Base-by-base conservation (phyloP, 1,139 yeast species). In the Pichia sp. region DNA sequence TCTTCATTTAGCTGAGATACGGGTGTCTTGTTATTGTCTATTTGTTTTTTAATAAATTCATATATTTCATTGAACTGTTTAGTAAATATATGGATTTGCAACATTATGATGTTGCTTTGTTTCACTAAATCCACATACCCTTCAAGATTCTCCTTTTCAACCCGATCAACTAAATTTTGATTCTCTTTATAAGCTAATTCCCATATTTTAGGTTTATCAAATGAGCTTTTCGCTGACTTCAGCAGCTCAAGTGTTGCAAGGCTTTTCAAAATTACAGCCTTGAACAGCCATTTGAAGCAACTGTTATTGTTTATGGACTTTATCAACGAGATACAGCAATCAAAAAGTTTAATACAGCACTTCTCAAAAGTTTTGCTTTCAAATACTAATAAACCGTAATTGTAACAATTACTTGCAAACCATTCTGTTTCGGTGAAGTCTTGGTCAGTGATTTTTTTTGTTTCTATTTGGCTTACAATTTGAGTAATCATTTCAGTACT, bases 341-440 rank as follows among this genome's bases (percentile, higher is more conserved):
- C 14, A 15, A 41, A 30, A 25, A 45, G 37, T 19, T 36, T 28
- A n/a, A 38, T n/a, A 5, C 43, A 38, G 3, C 21, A 12, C 1
- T n/a, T 35, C 28, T 43, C 39, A 19, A 44, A 38, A 1, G n/a
- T 11, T 4, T 31, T 20, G 0, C 38, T 30, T 12, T 36, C 34
- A 2, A 19, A 11, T 8, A 36, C 28, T 9, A 32, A 15, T 9
- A 35, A 5, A 5, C 45, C 41, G 15, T 28, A 23, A 21, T 47
- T 41, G 9, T 48, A 39, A 26, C 55, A 51, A 14, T 35, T 37
- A 18, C 56, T 48, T 2, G 56, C 52, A 41, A 54, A 49, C 59
- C 60, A 55, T 39, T 51, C 58, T 18, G 47, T 31, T 36, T 55
- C 59, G 28, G 45, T 44, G 2, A 32, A 12, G 9, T 42, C 9